Evolutionary conservation across 202 grass and related monocot genomes (phyloP).

Genomic region (Zoysia matrella): DNA sequence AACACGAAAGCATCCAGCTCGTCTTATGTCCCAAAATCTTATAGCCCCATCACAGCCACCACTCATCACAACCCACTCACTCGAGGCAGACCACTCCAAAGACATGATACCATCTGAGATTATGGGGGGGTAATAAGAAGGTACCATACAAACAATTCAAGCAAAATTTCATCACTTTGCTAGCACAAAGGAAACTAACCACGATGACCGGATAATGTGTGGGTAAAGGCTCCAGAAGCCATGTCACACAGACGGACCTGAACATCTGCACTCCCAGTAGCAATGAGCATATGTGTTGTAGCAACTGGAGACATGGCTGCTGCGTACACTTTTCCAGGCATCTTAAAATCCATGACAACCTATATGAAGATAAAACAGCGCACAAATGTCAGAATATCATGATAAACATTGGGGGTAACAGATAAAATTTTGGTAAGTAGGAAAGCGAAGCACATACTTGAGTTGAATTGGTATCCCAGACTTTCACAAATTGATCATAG

Average conservation of each 20-base stretch:
- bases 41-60: conserved; percentile 87
- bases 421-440: neutral
- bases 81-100: conserved; percentile 90
- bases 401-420: neutral
- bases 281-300: conserved; percentile 85
- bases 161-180: conserved; percentile 27
- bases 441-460: conserved; percentile 55
- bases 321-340: conserved; percentile 88
- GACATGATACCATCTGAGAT: conserved; percentile 93
- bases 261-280: conserved; percentile 81
- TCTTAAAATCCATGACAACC: conserved; percentile 93
- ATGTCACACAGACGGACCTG: conserved; percentile 94
- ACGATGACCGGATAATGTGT: conserved; percentile 93
- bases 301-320: conserved; percentile 79
- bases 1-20: conserved; percentile 84
- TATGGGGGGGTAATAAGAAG: conserved; percentile 31
- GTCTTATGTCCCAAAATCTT: conserved; percentile 97
- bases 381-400: neutral
- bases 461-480: conserved; percentile 94
- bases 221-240: conserved; percentile 91
- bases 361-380: conserved; percentile 45
- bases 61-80: conserved; percentile 85
- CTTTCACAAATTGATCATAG: conserved; percentile 86
- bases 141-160: conserved; percentile 28
- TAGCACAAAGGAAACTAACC: conserved; percentile 60